Evolutionary conservation across 805 yeast species (phyloP).

Genomic region (Pachysolen tannophilus): DNA sequence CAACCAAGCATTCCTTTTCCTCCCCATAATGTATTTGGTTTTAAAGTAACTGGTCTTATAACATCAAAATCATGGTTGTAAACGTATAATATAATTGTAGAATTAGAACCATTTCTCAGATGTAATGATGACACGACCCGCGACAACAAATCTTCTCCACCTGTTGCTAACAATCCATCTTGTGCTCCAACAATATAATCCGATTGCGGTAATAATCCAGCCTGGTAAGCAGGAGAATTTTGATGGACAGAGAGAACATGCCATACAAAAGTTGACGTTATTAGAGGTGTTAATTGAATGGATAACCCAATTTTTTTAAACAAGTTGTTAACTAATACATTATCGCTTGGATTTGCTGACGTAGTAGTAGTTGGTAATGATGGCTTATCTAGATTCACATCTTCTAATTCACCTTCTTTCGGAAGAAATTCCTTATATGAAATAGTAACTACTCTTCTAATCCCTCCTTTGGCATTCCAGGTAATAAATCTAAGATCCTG

Average conservation of each 20-base stretch:
- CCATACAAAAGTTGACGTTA: constrained; percentile 78
- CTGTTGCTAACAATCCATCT: constrained; percentile 77
- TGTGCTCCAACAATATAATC: constrained; percentile 87
- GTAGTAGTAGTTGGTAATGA: background rate
- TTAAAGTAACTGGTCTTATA: constrained; percentile 80
- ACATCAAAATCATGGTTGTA: constrained; percentile 85
- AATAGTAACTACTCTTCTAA: constrained; percentile 25
- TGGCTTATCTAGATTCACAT: constrained; percentile 17
- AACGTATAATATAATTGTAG: constrained; percentile 52
- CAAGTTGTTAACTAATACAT: constrained; percentile 20
- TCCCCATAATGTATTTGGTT: constrained; percentile 70
- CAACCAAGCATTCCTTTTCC: constrained; percentile 84
- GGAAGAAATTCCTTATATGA: constrained; percentile 15
- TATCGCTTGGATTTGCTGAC: constrained; percentile 9
- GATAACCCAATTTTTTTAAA: constrained; percentile 55
- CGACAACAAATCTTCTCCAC: constrained; percentile 77
- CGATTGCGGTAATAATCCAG: constrained; percentile 77
- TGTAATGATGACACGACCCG: constrained; percentile 54
- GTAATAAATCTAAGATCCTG: constrained; percentile 44
- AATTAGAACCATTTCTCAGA: constrained; percentile 26
- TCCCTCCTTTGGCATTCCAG: constrained; percentile 87
- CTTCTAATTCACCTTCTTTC: constrained; percentile 18
- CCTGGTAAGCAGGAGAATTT: constrained; percentile 72
- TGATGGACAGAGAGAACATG: constrained; percentile 70
- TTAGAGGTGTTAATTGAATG: constrained; percentile 70